These are phyloP conservation scores for Blastobotrys serpentis DNA, from an alignment of 1,139 yeast genomes.

Conservation along the genomic window DNA sequence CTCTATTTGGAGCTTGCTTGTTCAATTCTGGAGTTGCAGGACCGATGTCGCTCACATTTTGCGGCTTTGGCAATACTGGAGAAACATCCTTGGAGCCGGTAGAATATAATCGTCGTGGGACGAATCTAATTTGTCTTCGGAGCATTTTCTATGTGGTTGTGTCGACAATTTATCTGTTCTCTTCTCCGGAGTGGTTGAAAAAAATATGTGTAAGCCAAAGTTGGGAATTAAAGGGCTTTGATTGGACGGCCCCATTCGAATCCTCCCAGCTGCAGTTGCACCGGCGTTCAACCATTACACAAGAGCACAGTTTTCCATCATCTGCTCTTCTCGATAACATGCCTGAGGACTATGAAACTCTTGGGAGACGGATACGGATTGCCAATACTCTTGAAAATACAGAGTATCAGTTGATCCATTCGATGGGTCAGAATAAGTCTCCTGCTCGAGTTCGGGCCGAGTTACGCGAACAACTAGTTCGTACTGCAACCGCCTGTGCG, in stretches of 20 bases:
- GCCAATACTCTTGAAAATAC: slow-evolving; percentile 22
- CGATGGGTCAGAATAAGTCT: slow-evolving; percentile 12
- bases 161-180: slow-evolving; percentile 3
- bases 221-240: slow-evolving; percentile 7
- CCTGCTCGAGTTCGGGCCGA: slow-evolving; percentile 22
- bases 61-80: slow-evolving; percentile 13
- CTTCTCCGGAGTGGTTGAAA: background rate
- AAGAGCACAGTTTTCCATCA: too few species aligned
- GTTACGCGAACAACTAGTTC: slow-evolving; percentile 6
- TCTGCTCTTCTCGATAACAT: too few species aligned
- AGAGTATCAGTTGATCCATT: slow-evolving; percentile 23
- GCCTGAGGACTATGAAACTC: slow-evolving; percentile 26
- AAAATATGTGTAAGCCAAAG: background rate
- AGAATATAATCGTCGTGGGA: slow-evolving; percentile 14
- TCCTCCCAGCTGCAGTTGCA: too few species aligned
- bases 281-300: too few species aligned
- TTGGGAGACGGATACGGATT: slow-evolving; percentile 20
- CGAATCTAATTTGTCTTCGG: slow-evolving; percentile 12
- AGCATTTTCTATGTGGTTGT: slow-evolving; percentile 15
- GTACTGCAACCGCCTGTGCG: slow-evolving; percentile 8
- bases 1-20: slow-evolving; percentile 75
- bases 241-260: slow-evolving; percentile 10
- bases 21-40: slow-evolving; percentile 12
- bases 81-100: background rate
- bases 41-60: slow-evolving; percentile 11